These are phyloP conservation scores for Collybiopsis confluens DNA, from an alignment of 768 basidiomycete species.

Conservation along the genomic window DNA sequence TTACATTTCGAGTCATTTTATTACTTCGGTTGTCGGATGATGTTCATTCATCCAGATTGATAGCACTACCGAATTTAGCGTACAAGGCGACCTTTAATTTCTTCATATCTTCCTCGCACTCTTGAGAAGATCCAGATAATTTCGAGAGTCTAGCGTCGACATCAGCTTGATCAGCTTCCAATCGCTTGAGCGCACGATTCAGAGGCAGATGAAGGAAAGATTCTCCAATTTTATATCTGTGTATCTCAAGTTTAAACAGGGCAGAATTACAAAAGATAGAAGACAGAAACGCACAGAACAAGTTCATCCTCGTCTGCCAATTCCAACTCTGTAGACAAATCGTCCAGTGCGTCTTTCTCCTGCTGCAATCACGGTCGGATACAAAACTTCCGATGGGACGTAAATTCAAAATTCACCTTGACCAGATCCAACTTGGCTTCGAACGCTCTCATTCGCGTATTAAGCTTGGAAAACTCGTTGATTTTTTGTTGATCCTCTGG, in stretches of 20 bases:
- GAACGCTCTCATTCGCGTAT: slow-evolving; percentile 67
- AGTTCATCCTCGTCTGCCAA: slow-evolving; percentile 81
- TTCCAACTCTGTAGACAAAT: slow-evolving; percentile 83
- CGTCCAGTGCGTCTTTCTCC: slow-evolving; percentile 93
- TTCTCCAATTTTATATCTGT: slow-evolving; percentile 87
- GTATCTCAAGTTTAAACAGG: neutral
- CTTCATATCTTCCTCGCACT: slow-evolving; percentile 75
- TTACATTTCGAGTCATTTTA: too few relatives aligned
- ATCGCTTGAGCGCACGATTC: slow-evolving; percentile 59
- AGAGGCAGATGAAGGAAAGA: slow-evolving; percentile 80
- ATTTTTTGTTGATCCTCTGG: slow-evolving; percentile 86
- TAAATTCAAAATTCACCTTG: slow-evolving; percentile 47
- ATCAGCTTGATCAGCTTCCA: slow-evolving; percentile 64
- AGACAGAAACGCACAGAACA: slow-evolving; percentile 54
- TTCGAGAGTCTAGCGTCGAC: slow-evolving; percentile 52
- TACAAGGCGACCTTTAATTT: slow-evolving; percentile 76
- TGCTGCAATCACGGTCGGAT: slow-evolving; percentile 45
- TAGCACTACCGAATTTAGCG: slow-evolving; percentile 89
- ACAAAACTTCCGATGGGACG: neutral
- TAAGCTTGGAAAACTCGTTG: slow-evolving; percentile 88
- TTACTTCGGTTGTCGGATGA: too few relatives aligned
- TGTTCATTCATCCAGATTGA: slow-evolving; percentile 79
- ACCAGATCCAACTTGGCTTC: slow-evolving; percentile 69
- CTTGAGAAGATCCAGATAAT: slow-evolving; percentile 50
- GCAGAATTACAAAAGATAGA: neutral